Base-by-base conservation (phyloP, 208 protist genomes). In the Trypanosoma conorhini region DNA sequence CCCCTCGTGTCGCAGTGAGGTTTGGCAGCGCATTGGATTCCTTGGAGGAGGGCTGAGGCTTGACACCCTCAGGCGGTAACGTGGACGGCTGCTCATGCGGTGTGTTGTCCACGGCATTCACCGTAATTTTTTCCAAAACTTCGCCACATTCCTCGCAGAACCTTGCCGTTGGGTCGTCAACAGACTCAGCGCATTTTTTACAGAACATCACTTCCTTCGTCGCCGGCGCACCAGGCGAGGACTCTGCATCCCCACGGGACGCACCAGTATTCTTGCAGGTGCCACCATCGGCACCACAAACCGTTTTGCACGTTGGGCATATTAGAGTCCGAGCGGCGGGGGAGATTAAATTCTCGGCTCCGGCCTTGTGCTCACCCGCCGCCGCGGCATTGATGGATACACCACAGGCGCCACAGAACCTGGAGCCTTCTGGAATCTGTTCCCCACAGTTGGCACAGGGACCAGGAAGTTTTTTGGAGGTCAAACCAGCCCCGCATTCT, bases 211-310 rank as follows among this genome's bases (percentile, higher is more conserved):
- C 72, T 35, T 77, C 66, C 26, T 56, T 71, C 24, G 44, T 74
- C 5, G 26, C 26, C 42, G 28, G 8, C 12, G 59, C 17, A 22
- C 48, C 17, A 21, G 26, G 2, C 22, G 56, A 24, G 26, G 68
- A 65, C 30, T 84, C 85, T 17, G 67, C 68, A 48, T 83, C 79
- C n/a, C 83, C 86, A 13, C 93, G 64, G 1, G 80, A 87, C 4
- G 80, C 91, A 50, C 88, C 91, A 78, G 88, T 93, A 73, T 91
- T 92, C 68, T 93, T 88, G 59, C 91, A 93, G 67, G 94, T 93
- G 76, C 94, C 93, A 42, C 82, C 86, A 77, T 94, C 91, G 7
- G 79, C 88, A 69, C 90, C 86, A 68, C 85, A 92, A 48, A 92
- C 38, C 1, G 80, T 86, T 67, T 86, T 59, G 71, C 91, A 94